Conservation (phyloP, 2,329 filamentous ascomycete species). For the Ampelomyces quisqualis region DNA sequence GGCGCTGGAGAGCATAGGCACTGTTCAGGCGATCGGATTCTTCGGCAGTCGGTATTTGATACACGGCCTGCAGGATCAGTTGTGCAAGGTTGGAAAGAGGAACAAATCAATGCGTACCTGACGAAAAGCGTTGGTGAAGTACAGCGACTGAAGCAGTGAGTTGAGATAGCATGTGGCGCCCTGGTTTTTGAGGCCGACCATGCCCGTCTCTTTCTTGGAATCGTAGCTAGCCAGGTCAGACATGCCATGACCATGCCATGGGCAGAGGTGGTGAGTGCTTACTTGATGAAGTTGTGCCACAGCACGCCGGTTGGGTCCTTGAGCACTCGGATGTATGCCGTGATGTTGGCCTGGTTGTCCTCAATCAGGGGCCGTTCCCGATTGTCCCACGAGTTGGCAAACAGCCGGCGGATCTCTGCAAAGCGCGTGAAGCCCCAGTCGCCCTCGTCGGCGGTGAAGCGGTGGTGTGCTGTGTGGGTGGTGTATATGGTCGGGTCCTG, state of each 20-base stretch:
- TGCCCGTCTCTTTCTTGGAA: constrained; percentile 98
- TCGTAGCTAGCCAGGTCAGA: constrained; percentile 62
- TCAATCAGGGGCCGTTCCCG: constrained; percentile 70
- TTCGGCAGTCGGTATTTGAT: constrained; percentile 89
- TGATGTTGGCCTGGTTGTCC: constrained; percentile 74
- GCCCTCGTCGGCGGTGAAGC: constrained; percentile 93
- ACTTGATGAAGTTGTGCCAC: constrained; percentile 86
- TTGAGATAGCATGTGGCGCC: constrained; percentile 68
- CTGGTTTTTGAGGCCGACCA: constrained; percentile 94
- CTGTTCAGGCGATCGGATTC: constrained; percentile 82
- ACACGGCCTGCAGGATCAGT: constrained; percentile 69
- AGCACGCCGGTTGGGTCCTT: constrained; percentile 86
- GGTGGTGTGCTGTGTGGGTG: constrained; percentile 80
- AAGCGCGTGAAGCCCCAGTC: constrained; percentile 99
- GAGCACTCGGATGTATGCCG: constrained; percentile 77
- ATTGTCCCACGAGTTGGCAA: constrained; percentile 74
- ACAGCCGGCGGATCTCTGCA: constrained; percentile 81
- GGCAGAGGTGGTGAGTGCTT: constrained; percentile 12
- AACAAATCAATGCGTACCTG: constrained; percentile 67
- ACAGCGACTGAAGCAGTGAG: constrained; percentile 50
- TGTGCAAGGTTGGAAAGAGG: neutral
- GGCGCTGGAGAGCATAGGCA: constrained; percentile 86
- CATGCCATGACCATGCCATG: no score
- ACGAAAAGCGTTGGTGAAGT: constrained; percentile 77
- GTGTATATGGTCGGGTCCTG: constrained; percentile 83